A percentile compares a stretch with the other conserved stretches of the same genome.
Evolutionary conservation across 2,329 filamentous ascomycete genomes (phyloP).

Genomic region (Ceratocystis colombiana): DNA sequence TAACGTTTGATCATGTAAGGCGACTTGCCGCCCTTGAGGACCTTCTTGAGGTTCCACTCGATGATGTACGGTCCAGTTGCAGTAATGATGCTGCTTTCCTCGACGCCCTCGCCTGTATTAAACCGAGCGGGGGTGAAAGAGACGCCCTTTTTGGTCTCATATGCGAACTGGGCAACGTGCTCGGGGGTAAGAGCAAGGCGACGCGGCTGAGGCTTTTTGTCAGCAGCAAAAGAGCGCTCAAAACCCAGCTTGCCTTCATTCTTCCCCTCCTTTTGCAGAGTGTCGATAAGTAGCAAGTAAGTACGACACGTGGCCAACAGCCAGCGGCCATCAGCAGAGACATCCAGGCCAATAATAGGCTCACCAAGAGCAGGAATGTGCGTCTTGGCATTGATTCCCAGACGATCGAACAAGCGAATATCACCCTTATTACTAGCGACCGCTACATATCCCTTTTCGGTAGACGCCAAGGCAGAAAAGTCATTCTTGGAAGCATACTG

Average conservation of each 20-base stretch:
- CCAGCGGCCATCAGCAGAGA: conserved; percentile 92
- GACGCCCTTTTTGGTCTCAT: conserved; percentile 81
- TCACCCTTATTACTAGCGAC: conserved; percentile 97
- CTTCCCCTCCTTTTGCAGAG: conserved; percentile 83
- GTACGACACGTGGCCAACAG: conserved; percentile 88
- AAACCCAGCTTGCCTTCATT: conserved; percentile 98
- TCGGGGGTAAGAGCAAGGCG: conserved; percentile 80
- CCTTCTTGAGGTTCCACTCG: conserved; percentile 90
- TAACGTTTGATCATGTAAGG: conserved; percentile 97
- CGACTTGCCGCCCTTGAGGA: conserved; percentile 68
- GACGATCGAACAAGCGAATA: conserved; percentile 87
- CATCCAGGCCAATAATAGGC: conserved; percentile 86
- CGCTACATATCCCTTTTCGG: conserved; percentile 91
- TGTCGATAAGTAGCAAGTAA: conserved; percentile 87
- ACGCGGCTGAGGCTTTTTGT: conserved; percentile 84
- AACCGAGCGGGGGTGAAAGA: conserved; percentile 87
- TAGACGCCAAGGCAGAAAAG: conserved; percentile 88
- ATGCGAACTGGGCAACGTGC: conserved; percentile 93
- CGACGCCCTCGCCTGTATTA: conserved; percentile 71
- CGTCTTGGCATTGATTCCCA: conserved; percentile 96
- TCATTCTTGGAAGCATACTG: conserved; percentile 96
- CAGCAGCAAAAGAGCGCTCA: conserved; percentile 83
- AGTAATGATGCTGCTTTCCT: conserved; percentile 91
- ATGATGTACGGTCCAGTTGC: conserved; percentile 94
- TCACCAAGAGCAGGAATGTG: conserved; percentile 92